Evolutionary conservation across 257 asterid species (phyloP), one percentile per base, ranked within the genome.

Genomic region (Petunia axillaris): DNA sequence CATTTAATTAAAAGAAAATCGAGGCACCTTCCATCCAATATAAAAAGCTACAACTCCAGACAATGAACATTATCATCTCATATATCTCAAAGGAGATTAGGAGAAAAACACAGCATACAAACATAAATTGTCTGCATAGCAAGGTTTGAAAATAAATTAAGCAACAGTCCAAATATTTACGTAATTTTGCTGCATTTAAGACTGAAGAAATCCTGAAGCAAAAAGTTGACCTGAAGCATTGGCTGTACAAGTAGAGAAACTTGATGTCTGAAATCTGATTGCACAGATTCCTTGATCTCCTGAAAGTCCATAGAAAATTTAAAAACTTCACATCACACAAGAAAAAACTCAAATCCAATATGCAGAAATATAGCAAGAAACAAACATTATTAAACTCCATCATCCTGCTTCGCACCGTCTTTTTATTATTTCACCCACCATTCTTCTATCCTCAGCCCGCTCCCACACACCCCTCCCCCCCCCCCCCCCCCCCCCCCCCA

Each of bases 171-270:
- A 13, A 55, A 4, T 55, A 73, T 48, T 50, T 35, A 46, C 5
- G 15, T 1, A 52, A 25, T 13, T 48, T 48, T 25, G 1, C 43
- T 46, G 76, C 76, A 16, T 25, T 25, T 25, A 25, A 25, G 25
- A 25, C 25, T 25, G 25, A 25, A 35, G 25, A 1, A 16, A 14
- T 25, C 60, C 25, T 71, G 16, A 71, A 63, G 77, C 70, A 78
- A 76, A 82, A 58, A 63, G 77, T 2, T 66, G 40, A 95, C 99
- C 99, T 93, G 99, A 86, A 93, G 96, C 99, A 95, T 95, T 77
- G 99, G 99, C 77, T 93, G 99, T 50, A 95, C 97, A 80, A 92
- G 98, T 79, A 95, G 98, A 8, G 99, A 95, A 73, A 95, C 97
- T 86, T 92, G 98, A 87, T 95, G 99, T 84, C 99, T 87, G 79